Percentiles rank a stretch among this genome's conserved stretches.
Evolutionary conservation across 2,329 filamentous ascomycete genomes (phyloP).

Genomic region (Cordyceps javanica): DNA sequence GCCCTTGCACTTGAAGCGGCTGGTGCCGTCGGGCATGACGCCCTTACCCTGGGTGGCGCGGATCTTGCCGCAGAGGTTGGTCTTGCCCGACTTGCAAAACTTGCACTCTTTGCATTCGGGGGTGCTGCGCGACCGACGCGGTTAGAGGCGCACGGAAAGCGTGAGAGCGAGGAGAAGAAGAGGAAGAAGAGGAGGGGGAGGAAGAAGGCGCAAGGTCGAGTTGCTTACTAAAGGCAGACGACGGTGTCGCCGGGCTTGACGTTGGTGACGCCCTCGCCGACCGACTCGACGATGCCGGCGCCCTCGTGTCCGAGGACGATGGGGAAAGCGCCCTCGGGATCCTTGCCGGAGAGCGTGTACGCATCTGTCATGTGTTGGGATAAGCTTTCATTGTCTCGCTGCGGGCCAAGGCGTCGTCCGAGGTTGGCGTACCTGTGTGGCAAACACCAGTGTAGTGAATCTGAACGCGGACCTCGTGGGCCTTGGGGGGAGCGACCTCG

Average conservation of each 20-base stretch:
- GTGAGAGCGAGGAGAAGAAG: background rate
- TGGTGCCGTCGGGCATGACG: constrained; percentile 95
- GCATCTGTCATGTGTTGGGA: constrained; percentile 54
- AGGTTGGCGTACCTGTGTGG: constrained; percentile 68
- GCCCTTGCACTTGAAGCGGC: constrained; percentile 90
- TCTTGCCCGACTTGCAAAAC: constrained; percentile 99
- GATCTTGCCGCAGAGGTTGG: constrained; percentile 98
- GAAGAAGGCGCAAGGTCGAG: too few species aligned
- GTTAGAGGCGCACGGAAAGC: too few species aligned
- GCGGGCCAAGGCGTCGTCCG: background rate
- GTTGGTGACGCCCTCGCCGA: constrained; percentile 89
- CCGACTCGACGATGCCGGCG: constrained; percentile 85
- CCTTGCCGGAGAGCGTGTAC: constrained; percentile 92
- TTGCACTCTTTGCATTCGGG: constrained; percentile 98
- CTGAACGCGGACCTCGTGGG: constrained; percentile 93
- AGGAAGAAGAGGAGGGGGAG: background rate
- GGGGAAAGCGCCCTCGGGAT: constrained; percentile 91
- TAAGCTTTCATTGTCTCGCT: background rate
- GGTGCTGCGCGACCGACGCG: too few species aligned
- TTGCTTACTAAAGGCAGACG: constrained; percentile 73
- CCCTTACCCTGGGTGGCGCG: constrained; percentile 92
- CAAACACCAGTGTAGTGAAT: constrained; percentile 98
- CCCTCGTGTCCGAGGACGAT: constrained; percentile 86
- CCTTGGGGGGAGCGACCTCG: constrained; percentile 82
- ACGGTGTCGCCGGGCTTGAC: constrained; percentile 94